Evolutionary conservation across 768 basidiomycete species (phyloP), one percentile per base, ranked within the genome.

Genomic region (Lanmaoa rubissima): DNA sequence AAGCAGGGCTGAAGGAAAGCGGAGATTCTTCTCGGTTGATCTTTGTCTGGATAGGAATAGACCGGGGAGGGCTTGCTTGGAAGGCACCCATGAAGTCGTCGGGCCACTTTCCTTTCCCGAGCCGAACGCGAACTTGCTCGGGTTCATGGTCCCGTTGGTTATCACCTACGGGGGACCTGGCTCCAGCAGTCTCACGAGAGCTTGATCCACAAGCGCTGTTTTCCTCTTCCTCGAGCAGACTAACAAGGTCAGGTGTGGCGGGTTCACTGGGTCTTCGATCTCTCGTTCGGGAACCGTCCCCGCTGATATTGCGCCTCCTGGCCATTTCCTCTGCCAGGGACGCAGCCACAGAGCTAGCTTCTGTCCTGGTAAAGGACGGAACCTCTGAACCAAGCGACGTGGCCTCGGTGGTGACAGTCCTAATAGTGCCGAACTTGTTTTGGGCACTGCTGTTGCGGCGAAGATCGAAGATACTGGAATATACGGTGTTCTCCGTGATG

Each of bases 21-120:
- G 56, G 55, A 26, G 59, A 61, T 44, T 68, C 67, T 38, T 58
- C 59, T 55, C 65, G 65, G 58, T 67, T 65, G 17, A 38, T 24
- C 49, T 51, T 54, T 21, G 57, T 48, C 38, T 55, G 61, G 51
- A 68, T 54, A 63, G 74, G 69, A 54, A 72, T 71, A 48, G 68
- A 67, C 54, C 56, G 69, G 49, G 63, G 41, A 71, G 69, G 68
- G 53, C 50, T 61, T 41, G 58, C 60, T 52, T 77, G 76, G 58
- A 88, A 81, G 31, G 76, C 83, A 61, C 84, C 83, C 53, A 91
- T 68, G 67, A 90, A 88, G 69, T 90, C 89, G 71, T 90, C 88
- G 0, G 90, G 88, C 88, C 88, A 91, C 70, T 87, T 90, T 55
- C 87, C 89, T 69, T 90, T 88, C 35, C 84, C 83, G 35, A 90